A percentile compares a stretch with the other conserved stretches of the same genome.
phyloP scores from a whole-genome alignment of 345 rosid species.

The Cardamine chenopodiifolia region DNA sequence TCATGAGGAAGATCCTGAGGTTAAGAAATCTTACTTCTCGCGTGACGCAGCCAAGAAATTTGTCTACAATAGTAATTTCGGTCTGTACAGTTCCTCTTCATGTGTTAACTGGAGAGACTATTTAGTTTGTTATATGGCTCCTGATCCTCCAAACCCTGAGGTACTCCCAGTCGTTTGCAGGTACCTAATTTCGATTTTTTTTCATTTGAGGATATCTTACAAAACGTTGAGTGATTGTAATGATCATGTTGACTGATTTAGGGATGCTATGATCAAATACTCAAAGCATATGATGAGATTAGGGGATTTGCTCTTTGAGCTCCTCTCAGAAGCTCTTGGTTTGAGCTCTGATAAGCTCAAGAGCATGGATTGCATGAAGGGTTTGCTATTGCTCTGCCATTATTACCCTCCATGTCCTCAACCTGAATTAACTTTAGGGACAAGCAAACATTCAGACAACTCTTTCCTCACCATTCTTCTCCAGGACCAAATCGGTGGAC shows the following conservation, averaged over 20 bases:
- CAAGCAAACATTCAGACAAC: slow-evolving; percentile 40
- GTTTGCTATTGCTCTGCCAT: slow-evolving; percentile 33
- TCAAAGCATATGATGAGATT: slow-evolving; percentile 42
- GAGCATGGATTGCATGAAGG: slow-evolving; percentile 38
- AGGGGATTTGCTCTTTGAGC: slow-evolving; percentile 38
- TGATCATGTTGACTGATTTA: slow-evolving; percentile 8
- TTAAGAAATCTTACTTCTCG: slow-evolving; percentile 43
- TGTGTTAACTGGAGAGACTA: slow-evolving; percentile 53
- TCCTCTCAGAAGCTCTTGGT: slow-evolving; percentile 52
- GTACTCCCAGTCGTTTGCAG: slow-evolving; percentile 52
- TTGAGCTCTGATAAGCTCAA: slow-evolving; percentile 35
- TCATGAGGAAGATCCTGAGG: slow-evolving; percentile 46
- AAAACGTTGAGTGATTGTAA: background rate
- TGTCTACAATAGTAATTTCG: slow-evolving; percentile 47
- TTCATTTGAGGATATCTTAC: background rate
- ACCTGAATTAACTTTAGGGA: slow-evolving; percentile 49
- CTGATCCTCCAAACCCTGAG: slow-evolving; percentile 43
- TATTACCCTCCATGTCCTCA: slow-evolving; percentile 55
- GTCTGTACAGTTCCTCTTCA: slow-evolving; percentile 41
- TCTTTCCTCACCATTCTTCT: slow-evolving; percentile 46
- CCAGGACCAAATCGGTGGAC: slow-evolving; percentile 55
- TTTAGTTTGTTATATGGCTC: slow-evolving; percentile 44
- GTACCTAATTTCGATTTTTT: slow-evolving; percentile 19
- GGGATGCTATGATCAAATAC: slow-evolving; percentile 45
- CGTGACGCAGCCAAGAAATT: slow-evolving; percentile 40